These are phyloP conservation scores for Fusarium sp. DNA, from an alignment of 2,329 filamentous ascomycete genomes.

Conservation along the genomic window DNA sequence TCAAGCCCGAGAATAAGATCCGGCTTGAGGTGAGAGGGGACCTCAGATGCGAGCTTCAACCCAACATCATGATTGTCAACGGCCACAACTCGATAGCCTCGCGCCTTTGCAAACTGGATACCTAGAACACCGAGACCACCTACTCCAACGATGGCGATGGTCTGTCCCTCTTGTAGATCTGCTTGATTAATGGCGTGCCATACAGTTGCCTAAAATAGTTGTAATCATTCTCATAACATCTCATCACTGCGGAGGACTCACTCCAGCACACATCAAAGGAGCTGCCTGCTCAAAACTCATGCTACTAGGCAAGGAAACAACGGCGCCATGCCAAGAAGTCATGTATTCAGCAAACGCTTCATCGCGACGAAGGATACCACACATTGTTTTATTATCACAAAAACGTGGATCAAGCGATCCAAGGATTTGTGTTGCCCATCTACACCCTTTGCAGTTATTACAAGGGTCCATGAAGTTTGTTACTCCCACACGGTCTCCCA, in stretches of 20 bases:
- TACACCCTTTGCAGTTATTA: slow-evolving; percentile 31
- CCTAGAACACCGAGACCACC: slow-evolving; percentile 48
- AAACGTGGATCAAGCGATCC: slow-evolving; percentile 34
- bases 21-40: slow-evolving; percentile 32
- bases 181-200: slow-evolving; percentile 37
- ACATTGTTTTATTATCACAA: slow-evolving; percentile 39
- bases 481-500: slow-evolving; percentile 36
- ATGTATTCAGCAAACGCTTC: slow-evolving; percentile 39
- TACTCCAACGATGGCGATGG: slow-evolving; percentile 40
- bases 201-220: slow-evolving; percentile 26
- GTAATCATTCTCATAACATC: neutral
- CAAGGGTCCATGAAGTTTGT: slow-evolving; percentile 41
- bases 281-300: slow-evolving; percentile 40
- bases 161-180: slow-evolving; percentile 8
- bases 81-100: slow-evolving; percentile 48
- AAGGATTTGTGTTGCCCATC: slow-evolving; percentile 20
- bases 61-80: slow-evolving; percentile 44
- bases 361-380: slow-evolving; percentile 23
- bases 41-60: slow-evolving; percentile 32
- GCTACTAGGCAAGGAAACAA: slow-evolving; percentile 26
- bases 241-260: slow-evolving; percentile 2
- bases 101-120: slow-evolving; percentile 48
- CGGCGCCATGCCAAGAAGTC: slow-evolving; percentile 27
- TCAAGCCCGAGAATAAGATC: slow-evolving; percentile 31
- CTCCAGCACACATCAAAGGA: slow-evolving; percentile 36